Base-by-base conservation (phyloP, 495 filamentous ascomycete species). In the Melanomma pulvis-pyrius region DNA sequence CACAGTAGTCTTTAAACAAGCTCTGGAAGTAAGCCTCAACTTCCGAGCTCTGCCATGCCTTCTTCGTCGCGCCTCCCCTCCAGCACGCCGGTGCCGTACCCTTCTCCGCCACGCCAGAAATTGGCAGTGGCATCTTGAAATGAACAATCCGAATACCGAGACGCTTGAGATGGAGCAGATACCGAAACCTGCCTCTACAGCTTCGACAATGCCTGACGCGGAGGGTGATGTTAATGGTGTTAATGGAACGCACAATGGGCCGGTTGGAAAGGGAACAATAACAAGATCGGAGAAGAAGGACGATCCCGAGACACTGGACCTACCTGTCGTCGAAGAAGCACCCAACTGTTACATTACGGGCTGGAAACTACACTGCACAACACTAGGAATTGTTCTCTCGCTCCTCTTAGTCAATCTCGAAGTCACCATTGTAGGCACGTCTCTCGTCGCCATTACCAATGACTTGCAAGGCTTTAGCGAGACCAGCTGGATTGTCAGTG, bases 401-500 rank as follows among this genome's bases (percentile, higher is more conserved):
- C 81, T 89, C 34, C 81, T 88, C 28, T 82, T 89, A 24, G 83
- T 83, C 15, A 85, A 82, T 54, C 69, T 88, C 12, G 86, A 89
- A 59, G 82, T 82, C n/a, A 84, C 86, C 0, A 87, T 88, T 52
- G 82, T 88, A 15, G 83, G 84, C 41, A 88, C 87, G 0, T 82
- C 87, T 1, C 78, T 89, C 6, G 80, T 87, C 17, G 80, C 80
- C 12, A 87, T 89, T 52, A 84, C 82, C 1, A 77, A 81, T 47
- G 81, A 82, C 24, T 70, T 88, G 22, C 65, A 80, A 7, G 79
- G 84, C 39, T 84, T 84, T 59, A 73, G 80, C 21, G 77, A 85
- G 60, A 78, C 76, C 3, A 80, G 81, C 19, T 88, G 84, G 86
- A 76, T 88, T 15, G 77, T 86, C 30, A 83, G 82, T 15, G 76